Evolutionary conservation across 225 moss, liverwort and hornwort genomes (phyloP).

Genomic region (Thuidium tamariscinum): DNA sequence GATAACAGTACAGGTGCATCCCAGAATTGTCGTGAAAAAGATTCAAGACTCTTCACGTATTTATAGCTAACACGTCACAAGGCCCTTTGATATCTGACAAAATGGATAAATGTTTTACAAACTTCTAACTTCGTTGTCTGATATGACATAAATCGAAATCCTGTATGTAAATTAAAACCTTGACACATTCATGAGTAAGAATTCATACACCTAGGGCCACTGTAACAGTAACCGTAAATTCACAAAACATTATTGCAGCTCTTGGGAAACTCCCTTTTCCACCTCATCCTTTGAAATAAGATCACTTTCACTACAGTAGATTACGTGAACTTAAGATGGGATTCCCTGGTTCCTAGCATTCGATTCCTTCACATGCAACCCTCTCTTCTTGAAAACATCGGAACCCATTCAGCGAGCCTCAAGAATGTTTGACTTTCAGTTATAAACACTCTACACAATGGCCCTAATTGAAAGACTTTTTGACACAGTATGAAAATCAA

Average conservation of each 20-base stretch:
- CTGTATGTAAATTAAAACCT: not conserved
- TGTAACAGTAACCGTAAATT: not conserved
- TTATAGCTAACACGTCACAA: too few species aligned
- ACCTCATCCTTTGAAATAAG: not conserved
- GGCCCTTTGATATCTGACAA: not conserved
- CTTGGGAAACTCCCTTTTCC: not conserved
- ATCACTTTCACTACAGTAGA: too few species aligned
- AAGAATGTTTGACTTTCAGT: not conserved
- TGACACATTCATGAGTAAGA: not conserved
- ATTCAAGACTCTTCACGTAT: not conserved
- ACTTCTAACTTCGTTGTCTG: not conserved
- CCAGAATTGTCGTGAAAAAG: not conserved
- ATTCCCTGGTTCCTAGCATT: not conserved
- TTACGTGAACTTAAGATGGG: not conserved
- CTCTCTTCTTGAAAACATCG: not conserved
- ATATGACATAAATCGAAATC: not conserved
- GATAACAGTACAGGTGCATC: not conserved
- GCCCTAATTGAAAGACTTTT: not conserved
- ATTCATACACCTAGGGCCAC: too few species aligned
- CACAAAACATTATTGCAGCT: not conserved
- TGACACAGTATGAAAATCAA: not conserved
- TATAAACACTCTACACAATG: not conserved
- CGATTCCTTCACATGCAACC: not conserved
- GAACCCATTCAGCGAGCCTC: not conserved
- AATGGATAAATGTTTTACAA: not conserved